phyloP scores from a whole-genome alignment of 176 grass and related monocot species.

The Zoysia pacifica region DNA sequence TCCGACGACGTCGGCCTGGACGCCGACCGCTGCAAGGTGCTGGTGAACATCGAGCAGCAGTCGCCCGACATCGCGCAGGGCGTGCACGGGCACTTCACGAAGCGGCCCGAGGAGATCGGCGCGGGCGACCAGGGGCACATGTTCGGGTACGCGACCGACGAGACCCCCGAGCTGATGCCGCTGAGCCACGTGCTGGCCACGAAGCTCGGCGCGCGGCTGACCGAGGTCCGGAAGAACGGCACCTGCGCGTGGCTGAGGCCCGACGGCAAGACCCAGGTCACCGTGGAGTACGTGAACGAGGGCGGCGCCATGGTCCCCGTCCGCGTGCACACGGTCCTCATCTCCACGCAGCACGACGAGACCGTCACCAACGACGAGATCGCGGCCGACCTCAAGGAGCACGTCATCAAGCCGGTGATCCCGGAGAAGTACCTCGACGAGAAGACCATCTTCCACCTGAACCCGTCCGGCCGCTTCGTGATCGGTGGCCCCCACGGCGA shows the following conservation, averaged over 20 bases:
- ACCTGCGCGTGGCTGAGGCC: conserved; percentile 65
- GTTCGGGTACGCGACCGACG: conserved; percentile 69
- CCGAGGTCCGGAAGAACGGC: conserved; percentile 67
- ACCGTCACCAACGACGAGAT: conserved; percentile 73
- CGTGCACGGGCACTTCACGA: conserved; percentile 47
- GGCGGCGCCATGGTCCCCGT: conserved; percentile 67
- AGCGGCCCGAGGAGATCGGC: no score
- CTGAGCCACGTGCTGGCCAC: conserved; percentile 71
- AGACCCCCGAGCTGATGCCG: conserved; percentile 72
- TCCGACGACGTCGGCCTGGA: conserved; percentile 70
- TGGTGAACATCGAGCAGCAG: conserved; percentile 70
- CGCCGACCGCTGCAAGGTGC: conserved; percentile 29
- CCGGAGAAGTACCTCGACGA: conserved; percentile 63
- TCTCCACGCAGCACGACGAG: conserved; percentile 84
- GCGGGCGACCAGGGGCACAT: no score
- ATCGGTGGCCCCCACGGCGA: conserved; percentile 62
- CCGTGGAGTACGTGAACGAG: conserved; percentile 67
- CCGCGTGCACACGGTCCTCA: conserved; percentile 74
- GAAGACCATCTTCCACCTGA: conserved; percentile 72
- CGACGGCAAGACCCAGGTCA: conserved; percentile 76
- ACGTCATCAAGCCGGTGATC: conserved; percentile 73
- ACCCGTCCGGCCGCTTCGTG: conserved; percentile 16
- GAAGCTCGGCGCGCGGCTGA: conserved; percentile 61
- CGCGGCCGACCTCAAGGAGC: conserved; percentile 78
- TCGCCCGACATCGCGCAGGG: conserved; percentile 75